phyloP scores from a whole-genome alignment of 2,329 filamentous ascomycete species.

The Apiospora kogelbergensis region DNA sequence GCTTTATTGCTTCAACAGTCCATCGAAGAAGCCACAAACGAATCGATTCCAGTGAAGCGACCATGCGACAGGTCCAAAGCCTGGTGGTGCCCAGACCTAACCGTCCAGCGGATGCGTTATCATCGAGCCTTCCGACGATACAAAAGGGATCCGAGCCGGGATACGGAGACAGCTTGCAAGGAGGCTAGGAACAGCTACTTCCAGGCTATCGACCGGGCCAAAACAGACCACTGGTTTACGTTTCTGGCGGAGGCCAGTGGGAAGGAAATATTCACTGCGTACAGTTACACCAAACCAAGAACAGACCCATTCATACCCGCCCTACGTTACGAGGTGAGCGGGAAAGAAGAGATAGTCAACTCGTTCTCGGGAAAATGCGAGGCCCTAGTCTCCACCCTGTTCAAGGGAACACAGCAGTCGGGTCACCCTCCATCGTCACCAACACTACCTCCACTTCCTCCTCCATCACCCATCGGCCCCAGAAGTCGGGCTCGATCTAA shows the following conservation, averaged over 20 bases:
- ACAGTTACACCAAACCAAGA: not conserved
- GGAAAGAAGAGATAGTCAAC: no score
- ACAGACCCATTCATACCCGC: no score
- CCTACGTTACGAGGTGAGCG: no score
- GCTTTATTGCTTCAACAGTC: not conserved
- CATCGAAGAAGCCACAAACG: not conserved
- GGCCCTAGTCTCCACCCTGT: no score
- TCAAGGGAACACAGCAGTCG: no score
- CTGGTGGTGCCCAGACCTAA: not conserved
- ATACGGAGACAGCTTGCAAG: not conserved
- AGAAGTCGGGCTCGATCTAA: no score
- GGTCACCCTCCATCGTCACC: no score
- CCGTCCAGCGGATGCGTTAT: constrained; percentile 5
- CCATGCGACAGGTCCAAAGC: constrained; percentile 8
- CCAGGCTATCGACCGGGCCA: not conserved
- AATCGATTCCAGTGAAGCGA: not conserved
- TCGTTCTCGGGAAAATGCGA: no score
- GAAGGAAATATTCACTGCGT: not conserved
- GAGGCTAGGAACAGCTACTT: not conserved
- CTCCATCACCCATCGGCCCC: no score
- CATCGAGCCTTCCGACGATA: constrained; percentile 2
- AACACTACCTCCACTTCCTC: no score
- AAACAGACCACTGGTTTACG: not conserved
- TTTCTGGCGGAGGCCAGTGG: not conserved
- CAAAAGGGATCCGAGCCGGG: not conserved